phyloP scores from a whole-genome alignment of 108 stramenopile genomes.

The Stephanodiscus minutulus region DNA sequence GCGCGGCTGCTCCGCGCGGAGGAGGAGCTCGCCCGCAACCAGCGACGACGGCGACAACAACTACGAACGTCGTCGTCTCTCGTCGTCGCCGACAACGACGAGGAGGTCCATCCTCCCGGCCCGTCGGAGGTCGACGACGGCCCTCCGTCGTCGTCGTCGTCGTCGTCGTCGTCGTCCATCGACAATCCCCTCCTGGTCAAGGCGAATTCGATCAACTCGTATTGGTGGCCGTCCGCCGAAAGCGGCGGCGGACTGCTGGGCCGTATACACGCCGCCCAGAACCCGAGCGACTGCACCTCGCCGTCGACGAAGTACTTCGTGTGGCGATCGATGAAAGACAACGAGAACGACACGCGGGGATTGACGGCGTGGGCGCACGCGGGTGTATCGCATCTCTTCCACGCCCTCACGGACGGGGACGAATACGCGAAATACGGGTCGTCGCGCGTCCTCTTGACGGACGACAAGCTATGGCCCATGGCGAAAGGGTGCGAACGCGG shows the following conservation, averaged over 20 bases:
- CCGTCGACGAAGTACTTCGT: conserved; percentile 40
- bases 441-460: conserved; percentile 28
- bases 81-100: no score
- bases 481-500: conserved; percentile 36
- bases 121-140: conserved; percentile 5
- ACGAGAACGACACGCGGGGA: conserved; percentile 36
- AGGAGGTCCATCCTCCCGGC: conserved; percentile 1
- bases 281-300: conserved; percentile 31
- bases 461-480: conserved; percentile 43
- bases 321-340: conserved; percentile 6
- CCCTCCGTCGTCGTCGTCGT: not conserved
- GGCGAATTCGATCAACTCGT: conserved; percentile 23
- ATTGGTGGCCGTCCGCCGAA: conserved; percentile 33
- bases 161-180: not conserved
- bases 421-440: conserved; percentile 17
- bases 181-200: conserved; percentile 5
- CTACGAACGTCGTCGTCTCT: no score
- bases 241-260: conserved; percentile 18
- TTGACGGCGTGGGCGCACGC: conserved; percentile 44
- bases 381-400: conserved; percentile 25
- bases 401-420: conserved; percentile 47
- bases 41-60: conserved; percentile 7
- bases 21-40: not conserved
- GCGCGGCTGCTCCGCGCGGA: not conserved
- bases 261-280: conserved; percentile 19